These are phyloP conservation scores for Globisporangium radiosum DNA, from an alignment of 352 stramenopile species.

Conservation along the genomic window DNA sequence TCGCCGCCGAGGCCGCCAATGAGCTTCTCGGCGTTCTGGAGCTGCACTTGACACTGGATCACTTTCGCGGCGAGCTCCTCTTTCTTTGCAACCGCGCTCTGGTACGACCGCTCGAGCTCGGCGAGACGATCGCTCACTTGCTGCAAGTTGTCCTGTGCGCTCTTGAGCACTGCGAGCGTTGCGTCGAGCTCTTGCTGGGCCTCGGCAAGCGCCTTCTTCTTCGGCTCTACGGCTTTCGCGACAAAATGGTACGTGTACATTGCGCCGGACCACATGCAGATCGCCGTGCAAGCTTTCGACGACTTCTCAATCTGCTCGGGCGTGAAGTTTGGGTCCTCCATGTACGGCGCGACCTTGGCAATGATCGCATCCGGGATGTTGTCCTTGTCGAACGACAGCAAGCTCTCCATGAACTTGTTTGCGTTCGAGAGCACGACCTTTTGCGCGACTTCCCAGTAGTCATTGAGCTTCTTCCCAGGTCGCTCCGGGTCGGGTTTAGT, in stretches of 20 bases:
- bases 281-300: constrained; percentile 87
- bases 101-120: constrained; percentile 83
- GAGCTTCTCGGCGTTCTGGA: constrained; percentile 83
- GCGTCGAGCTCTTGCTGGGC: constrained; percentile 55
- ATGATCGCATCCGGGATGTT: constrained; percentile 90
- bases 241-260: constrained; percentile 88
- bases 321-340: constrained; percentile 88
- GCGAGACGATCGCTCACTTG: constrained; percentile 81
- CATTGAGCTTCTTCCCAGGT: constrained; percentile 88
- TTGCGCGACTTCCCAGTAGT: constrained; percentile 88
- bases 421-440: constrained; percentile 90
- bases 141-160: constrained; percentile 61
- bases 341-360: constrained; percentile 71
- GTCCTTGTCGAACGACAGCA: constrained; percentile 91
- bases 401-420: constrained; percentile 88
- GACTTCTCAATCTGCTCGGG: constrained; percentile 90
- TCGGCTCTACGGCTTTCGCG: constrained; percentile 71
- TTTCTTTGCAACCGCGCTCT: constrained; percentile 84
- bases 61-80: constrained; percentile 87
- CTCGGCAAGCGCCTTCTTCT: constrained; percentile 53
- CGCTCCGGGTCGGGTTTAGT: constrained; percentile 83
- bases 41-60: constrained; percentile 84
- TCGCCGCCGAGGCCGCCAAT: constrained; percentile 82
- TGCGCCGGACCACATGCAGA: constrained; percentile 86
- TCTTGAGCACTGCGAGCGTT: constrained; percentile 38